Evolutionary conservation across 1,284 basidiomycete species (phyloP).

Genomic region (Apiotrichum akiyoshidainum): DNA sequence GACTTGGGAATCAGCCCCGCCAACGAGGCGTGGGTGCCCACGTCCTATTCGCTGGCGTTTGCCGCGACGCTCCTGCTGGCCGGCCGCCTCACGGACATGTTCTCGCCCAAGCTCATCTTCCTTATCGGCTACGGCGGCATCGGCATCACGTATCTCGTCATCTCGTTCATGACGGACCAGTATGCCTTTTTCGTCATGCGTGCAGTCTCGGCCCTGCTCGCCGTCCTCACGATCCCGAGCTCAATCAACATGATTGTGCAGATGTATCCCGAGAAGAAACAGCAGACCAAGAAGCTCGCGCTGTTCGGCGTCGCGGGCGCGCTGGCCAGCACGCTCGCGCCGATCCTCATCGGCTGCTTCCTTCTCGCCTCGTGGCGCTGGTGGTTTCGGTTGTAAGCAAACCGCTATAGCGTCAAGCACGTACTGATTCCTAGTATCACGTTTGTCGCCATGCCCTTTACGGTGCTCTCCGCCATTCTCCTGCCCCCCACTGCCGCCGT

Average conservation of each 20-base stretch:
- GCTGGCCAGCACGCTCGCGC: conserved; percentile 29
- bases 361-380: conserved; percentile 44
- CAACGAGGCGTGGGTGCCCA: conserved; percentile 43
- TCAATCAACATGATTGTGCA: conserved; percentile 48
- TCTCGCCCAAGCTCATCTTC: conserved; percentile 41
- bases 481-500: conserved; percentile 44
- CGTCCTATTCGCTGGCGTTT: conserved; percentile 32
- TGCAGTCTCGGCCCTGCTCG: conserved; percentile 41
- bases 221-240: conserved; percentile 44
- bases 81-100: conserved; percentile 44
- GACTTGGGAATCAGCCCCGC: conserved; percentile 33
- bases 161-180: conserved; percentile 45
- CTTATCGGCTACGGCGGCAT: conserved; percentile 42
- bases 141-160: conserved; percentile 44
- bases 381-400: conserved; percentile 43
- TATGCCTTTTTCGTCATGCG: conserved; percentile 48
- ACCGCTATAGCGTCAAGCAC: too few relatives aligned
- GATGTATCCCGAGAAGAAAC: conserved; percentile 41
- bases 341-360: conserved; percentile 45
- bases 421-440: conserved; percentile 10
- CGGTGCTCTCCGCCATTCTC: conserved; percentile 35
- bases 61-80: conserved; percentile 40
- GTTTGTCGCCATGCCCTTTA: conserved; percentile 38
- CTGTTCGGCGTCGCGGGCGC: conserved; percentile 46
- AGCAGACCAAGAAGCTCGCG: conserved; percentile 43